Percentiles rank a stretch among this genome's conserved stretches.
Evolutionary conservation across 2,329 filamentous ascomycete species (phyloP).

Genomic region (Alternaria conjuncta): DNA sequence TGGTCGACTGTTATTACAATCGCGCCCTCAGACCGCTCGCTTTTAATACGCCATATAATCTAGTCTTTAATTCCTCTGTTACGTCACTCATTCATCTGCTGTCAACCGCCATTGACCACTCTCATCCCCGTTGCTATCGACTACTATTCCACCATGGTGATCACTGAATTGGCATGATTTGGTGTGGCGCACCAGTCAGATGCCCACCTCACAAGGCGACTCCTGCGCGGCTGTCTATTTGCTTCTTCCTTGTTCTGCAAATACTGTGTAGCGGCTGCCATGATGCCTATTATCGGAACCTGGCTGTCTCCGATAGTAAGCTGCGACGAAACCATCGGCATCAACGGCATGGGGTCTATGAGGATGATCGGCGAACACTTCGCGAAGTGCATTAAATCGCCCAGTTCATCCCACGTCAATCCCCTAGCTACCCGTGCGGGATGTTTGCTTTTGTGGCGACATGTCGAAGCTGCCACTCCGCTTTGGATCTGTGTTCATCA

Average conservation of each 20-base stretch:
- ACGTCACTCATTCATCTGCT: not conserved
- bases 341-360: not conserved
- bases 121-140: not conserved
- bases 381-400: not conserved
- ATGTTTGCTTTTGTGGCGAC: constrained; percentile 1
- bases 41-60: not conserved
- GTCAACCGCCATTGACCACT: not conserved
- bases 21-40: not conserved
- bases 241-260: constrained; percentile 15
- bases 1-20: not conserved
- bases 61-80: not conserved
- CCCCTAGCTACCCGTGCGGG: not conserved
- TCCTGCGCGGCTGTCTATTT: constrained; percentile 10
- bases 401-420: constrained; percentile 2
- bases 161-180: constrained; percentile 7
- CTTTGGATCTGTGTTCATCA: not conserved
- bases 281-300: not conserved
- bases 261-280: not conserved
- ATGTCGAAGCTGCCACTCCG: not conserved
- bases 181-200: constrained; percentile 13
- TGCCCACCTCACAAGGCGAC: constrained; percentile 6
- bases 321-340: not conserved
- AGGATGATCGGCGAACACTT: not conserved
- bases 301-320: constrained; percentile 4
- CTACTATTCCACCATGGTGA: not conserved